Evolutionary conservation across 2,329 filamentous ascomycete genomes (phyloP), one percentile per base, ranked within the genome.

Genomic region (Fusarium torreyae): DNA sequence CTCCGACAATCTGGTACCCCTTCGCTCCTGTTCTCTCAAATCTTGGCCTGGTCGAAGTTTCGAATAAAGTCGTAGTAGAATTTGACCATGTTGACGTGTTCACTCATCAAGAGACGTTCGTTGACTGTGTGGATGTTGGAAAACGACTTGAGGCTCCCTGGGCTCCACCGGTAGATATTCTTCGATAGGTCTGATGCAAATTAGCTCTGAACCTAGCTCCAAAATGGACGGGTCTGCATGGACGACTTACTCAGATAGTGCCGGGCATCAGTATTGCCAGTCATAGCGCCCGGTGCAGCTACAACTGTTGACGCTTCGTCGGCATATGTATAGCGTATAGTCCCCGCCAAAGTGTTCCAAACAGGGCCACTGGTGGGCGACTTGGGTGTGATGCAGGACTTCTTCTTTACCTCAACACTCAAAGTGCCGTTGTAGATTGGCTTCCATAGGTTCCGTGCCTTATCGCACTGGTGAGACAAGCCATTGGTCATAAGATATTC

Each of bases 1-100:
- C 4, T 28, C 38, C 17, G 28, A 10, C 28, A 31, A 3, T 24
- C n/a, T 18, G 24, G 17, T 34, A 31, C 34, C 28, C 40, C 10
- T 17, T 34, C 18, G 22, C 36, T 40, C 20, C 20, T 28, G 7
- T 18, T 22, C 4, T 38, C 26, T 5, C 15, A 54, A 0, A 50
- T 5, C 4, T 52, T 3, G 2, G 39, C 51, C 17, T 54, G 51
- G 13, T 60, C 53, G 2, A 54, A 57, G 4, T 67, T 70, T 1
- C 57, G 50, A 17, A 70, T 59, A 9, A 57, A 55, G 7, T 57
- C 45, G 8, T 69, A 59, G 45, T 63, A 57, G 13, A 60, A 63
- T 17, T 48, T 67, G 11, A 24, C 50, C 54, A 58, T 60, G 6
- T 67, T 45, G 1, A 63, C 3, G 4, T 67, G 50, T n/a, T 59